phyloP scores from a whole-genome alignment of 352 stramenopile genomes.

The Bremia lactucae region DNA sequence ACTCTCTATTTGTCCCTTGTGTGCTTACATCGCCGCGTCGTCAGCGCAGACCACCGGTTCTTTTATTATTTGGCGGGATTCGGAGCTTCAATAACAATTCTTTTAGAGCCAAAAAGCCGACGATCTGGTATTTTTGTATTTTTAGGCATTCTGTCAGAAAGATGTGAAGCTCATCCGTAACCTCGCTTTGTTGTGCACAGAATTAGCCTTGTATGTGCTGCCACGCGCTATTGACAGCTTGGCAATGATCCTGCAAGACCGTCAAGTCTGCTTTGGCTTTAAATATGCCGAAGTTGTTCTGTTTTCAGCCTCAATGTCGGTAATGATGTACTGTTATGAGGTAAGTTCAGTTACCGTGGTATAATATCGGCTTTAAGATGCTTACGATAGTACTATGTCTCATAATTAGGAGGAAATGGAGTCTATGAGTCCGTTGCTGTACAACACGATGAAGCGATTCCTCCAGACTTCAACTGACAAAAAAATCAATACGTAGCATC shows the following conservation, averaged over 20 bases:
- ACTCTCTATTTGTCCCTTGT: conserved; percentile 56
- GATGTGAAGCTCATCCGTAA: conserved; percentile 1
- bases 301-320: conserved; percentile 66
- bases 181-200: too few species aligned
- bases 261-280: conserved; percentile 53
- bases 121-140: conserved; percentile 39
- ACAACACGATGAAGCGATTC: conserved; percentile 67
- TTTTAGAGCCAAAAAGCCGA: conserved; percentile 69
- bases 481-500: conserved; percentile 44
- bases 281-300: conserved; percentile 60
- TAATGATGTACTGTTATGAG: conserved; percentile 83
- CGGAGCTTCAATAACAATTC: conserved; percentile 51
- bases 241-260: conserved; percentile 65
- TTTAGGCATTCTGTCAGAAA: background rate
- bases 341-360: too few species aligned
- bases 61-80: conserved; percentile 69
- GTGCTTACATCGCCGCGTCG: conserved; percentile 44
- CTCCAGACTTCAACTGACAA: conserved; percentile 62
- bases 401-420: conserved; percentile 47
- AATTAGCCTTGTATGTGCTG: conserved; percentile 71
- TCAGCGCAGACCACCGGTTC: conserved; percentile 56
- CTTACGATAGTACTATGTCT: background rate
- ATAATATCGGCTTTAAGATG: background rate
- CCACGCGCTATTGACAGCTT: conserved; percentile 68
- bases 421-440: conserved; percentile 51